A percentile compares a stretch with the other conserved stretches of the same genome.
Conservation (phyloP, 1,284 basidiomycete species). For the Agaricales sp. region DNA sequence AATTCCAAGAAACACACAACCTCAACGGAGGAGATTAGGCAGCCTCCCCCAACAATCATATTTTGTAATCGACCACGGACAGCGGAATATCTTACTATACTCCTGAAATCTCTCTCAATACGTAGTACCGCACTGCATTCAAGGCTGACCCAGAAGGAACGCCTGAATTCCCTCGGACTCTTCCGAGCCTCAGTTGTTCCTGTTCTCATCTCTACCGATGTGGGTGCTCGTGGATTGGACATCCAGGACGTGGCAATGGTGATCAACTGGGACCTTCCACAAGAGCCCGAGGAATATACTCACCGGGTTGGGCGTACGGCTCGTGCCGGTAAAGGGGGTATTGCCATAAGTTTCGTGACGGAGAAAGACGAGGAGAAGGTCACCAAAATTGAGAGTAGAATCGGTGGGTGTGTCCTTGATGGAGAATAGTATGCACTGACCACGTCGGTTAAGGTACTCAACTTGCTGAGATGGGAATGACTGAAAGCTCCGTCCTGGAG, state of each 20-base stretch:
- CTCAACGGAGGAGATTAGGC: slow-evolving; percentile 38
- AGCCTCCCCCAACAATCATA: slow-evolving; percentile 89
- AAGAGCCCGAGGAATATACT: slow-evolving; percentile 67
- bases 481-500: slow-evolving; percentile 80
- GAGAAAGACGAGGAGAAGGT: slow-evolving; percentile 88
- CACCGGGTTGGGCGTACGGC: slow-evolving; percentile 88
- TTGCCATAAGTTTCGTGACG: slow-evolving; percentile 91
- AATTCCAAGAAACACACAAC: slow-evolving; percentile 28
- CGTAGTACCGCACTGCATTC: slow-evolving; percentile 90
- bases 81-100: slow-evolving; percentile 79
- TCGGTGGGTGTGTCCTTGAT: slow-evolving; percentile 44
- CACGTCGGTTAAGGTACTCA: slow-evolving; percentile 46
- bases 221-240: slow-evolving; percentile 89
- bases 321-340: slow-evolving; percentile 82
- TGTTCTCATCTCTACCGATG: slow-evolving; percentile 90
- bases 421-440: slow-evolving; percentile 4
- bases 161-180: slow-evolving; percentile 74
- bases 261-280: slow-evolving; percentile 93
- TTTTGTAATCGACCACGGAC: slow-evolving; percentile 86
- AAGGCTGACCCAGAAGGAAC: slow-evolving; percentile 82
- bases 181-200: slow-evolving; percentile 87
- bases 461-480: slow-evolving; percentile 62
- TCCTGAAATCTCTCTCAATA: slow-evolving; percentile 75
- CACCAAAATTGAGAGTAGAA: slow-evolving; percentile 77
- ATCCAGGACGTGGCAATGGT: slow-evolving; percentile 94